These are phyloP conservation scores for Cinnamomum micranthum DNA, from an alignment of 164 flowering plant species.

Conservation along the genomic window DNA sequence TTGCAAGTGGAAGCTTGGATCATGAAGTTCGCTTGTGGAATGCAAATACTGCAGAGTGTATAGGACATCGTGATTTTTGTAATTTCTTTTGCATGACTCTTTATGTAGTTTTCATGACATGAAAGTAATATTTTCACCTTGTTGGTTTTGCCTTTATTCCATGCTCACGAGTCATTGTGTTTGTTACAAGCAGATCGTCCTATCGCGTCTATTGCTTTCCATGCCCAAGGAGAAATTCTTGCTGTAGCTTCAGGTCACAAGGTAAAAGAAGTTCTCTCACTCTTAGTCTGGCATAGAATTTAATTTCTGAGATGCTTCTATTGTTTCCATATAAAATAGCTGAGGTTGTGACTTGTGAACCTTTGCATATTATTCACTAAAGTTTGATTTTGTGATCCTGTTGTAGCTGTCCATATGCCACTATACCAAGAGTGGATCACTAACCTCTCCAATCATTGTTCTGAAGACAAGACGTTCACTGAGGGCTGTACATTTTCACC, in stretches of 20 bases:
- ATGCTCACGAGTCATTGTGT: too few species aligned
- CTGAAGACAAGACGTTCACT: constrained; percentile 87
- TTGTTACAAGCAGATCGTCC: constrained; percentile 65
- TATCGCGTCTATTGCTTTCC: constrained; percentile 96
- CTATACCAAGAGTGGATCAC: constrained; percentile 59
- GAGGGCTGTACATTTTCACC: constrained; percentile 98
- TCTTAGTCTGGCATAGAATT: background rate
- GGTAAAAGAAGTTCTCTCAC: constrained; percentile 38
- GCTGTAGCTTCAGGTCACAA: constrained; percentile 98
- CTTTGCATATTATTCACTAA: background rate
- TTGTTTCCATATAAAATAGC: background rate
- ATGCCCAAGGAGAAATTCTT: constrained; percentile 85
- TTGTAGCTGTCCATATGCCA: constrained; percentile 86
- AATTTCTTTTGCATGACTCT: constrained; percentile 20
- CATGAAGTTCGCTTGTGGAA: constrained; percentile 97
- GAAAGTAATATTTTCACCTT: background rate
- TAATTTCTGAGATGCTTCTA: background rate
- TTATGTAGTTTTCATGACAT: background rate
- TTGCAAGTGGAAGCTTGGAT: constrained; percentile 99
- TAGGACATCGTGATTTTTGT: constrained; percentile 88
- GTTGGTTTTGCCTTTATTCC: background rate
- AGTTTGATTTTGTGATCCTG: constrained; percentile 9
- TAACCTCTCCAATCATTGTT: constrained; percentile 60
- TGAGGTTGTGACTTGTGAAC: background rate
- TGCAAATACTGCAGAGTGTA: constrained; percentile 80